phyloP scores from a whole-genome alignment of 805 yeast species.

The Metschnikowia peoriensis region DNA sequence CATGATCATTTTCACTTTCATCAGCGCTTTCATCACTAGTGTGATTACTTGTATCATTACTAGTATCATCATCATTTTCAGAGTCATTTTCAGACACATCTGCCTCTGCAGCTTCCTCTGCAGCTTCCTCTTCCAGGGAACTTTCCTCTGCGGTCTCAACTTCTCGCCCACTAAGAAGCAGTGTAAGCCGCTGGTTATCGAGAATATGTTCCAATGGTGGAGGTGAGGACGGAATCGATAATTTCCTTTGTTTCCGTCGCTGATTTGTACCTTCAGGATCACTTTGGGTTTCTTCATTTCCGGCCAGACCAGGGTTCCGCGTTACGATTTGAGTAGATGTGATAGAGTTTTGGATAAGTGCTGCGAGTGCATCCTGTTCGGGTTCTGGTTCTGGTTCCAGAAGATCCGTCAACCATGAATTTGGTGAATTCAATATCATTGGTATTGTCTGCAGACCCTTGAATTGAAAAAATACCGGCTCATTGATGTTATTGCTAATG shows the following conservation, averaged over 20 bases:
- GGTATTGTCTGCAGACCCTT: neutral
- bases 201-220: conserved; percentile 2
- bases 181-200: neutral
- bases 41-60: too few species aligned
- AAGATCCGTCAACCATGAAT: conserved; percentile 14
- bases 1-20: conserved; percentile 4
- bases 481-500: conserved; percentile 8
- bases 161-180: neutral
- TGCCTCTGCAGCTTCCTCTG: neutral
- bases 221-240: conserved; percentile 14
- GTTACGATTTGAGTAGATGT: conserved; percentile 12
- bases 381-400: conserved; percentile 7
- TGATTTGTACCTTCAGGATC: neutral
- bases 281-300: neutral
- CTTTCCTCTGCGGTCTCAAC: neutral
- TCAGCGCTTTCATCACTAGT: neutral
- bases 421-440: neutral
- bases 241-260: neutral
- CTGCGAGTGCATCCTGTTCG: conserved; percentile 6
- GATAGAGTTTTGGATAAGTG: conserved; percentile 15
- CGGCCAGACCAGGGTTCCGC: neutral
- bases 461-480: conserved; percentile 26
- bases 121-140: neutral
- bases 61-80: too few species aligned
- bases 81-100: too few species aligned